These are phyloP conservation scores for Pseudozyma pruni DNA, from an alignment of 1,284 basidiomycete genomes.

Conservation along the genomic window DNA sequence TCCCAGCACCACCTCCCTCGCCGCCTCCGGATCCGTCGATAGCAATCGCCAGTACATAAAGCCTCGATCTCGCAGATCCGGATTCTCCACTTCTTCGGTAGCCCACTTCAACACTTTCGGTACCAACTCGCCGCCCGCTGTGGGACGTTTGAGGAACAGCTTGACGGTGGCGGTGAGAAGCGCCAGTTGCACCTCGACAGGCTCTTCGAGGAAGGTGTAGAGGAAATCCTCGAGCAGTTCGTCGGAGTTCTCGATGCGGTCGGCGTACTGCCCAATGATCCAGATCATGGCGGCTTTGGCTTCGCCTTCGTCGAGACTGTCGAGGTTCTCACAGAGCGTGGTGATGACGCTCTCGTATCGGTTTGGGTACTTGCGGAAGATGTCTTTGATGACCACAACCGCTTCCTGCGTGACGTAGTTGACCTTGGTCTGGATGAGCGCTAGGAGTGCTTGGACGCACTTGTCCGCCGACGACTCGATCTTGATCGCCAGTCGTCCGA, in stretches of 20 bases:
- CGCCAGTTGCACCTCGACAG: conserved; percentile 93
- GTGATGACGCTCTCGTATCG: conserved; percentile 95
- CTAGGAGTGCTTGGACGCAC: conserved; percentile 87
- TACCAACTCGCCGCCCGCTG: conserved; percentile 87
- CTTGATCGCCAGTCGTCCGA: conserved; percentile 96
- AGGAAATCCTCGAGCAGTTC: conserved; percentile 92
- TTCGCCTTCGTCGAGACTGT: conserved; percentile 92
- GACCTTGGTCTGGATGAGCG: conserved; percentile 91
- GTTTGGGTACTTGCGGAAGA: conserved; percentile 96
- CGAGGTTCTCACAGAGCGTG: conserved; percentile 89
- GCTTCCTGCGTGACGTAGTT: conserved; percentile 98
- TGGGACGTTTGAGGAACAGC: conserved; percentile 93
- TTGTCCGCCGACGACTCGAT: conserved; percentile 87
- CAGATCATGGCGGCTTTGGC: conserved; percentile 97
- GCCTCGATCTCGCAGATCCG: conserved; percentile 93
- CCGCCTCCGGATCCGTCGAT: conserved; percentile 86
- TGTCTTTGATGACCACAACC: conserved; percentile 95
- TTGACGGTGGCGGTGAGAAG: conserved; percentile 95
- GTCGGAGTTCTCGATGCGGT: conserved; percentile 94
- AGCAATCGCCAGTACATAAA: conserved; percentile 99
- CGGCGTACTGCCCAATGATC: conserved; percentile 97
- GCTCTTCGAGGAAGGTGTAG: conserved; percentile 91
- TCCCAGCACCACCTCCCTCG: conserved; percentile 87
- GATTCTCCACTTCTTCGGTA: conserved; percentile 96
- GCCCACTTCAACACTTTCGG: conserved; percentile 96